Conservation (phyloP, 2,329 filamentous ascomycete species). For the Macrophomina tecta region DNA sequence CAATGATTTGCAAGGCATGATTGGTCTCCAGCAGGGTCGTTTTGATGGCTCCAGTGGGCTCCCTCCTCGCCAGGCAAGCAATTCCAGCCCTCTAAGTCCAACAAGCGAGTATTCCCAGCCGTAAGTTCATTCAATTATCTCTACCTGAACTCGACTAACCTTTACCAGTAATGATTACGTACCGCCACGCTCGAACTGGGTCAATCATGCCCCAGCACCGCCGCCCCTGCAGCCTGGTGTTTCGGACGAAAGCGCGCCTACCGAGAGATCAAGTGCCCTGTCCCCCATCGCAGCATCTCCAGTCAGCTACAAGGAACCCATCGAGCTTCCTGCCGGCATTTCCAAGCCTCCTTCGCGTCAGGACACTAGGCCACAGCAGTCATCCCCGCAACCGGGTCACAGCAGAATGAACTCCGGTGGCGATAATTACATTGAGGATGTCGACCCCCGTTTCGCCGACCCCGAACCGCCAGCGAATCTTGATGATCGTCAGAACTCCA, state of each 20-base stretch:
- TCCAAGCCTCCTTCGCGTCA: slow-evolving; percentile 35
- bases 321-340: slow-evolving; percentile 41
- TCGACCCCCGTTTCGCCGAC: slow-evolving; percentile 83
- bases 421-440: slow-evolving; percentile 84
- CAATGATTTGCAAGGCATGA: slow-evolving; percentile 74
- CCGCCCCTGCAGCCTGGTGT: slow-evolving; percentile 15
- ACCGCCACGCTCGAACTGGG: slow-evolving; percentile 56
- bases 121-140: slow-evolving; percentile 58
- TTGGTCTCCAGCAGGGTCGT: slow-evolving; percentile 67
- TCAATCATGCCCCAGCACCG: slow-evolving; percentile 20
- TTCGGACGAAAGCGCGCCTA: slow-evolving; percentile 15
- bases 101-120: slow-evolving; percentile 57
- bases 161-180: slow-evolving; percentile 45
- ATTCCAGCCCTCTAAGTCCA: slow-evolving; percentile 68
- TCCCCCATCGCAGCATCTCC: slow-evolving; percentile 48
- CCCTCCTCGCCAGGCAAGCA: slow-evolving; percentile 36
- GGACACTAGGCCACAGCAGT: background rate
- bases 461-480: slow-evolving; percentile 32
- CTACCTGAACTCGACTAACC: slow-evolving; percentile 24
- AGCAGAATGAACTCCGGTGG: slow-evolving; percentile 18
- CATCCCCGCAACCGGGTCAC: slow-evolving; percentile 28
- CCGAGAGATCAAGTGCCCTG: slow-evolving; percentile 38
- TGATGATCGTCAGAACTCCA: background rate
- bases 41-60: slow-evolving; percentile 37
- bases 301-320: slow-evolving; percentile 31